phyloP scores from a whole-genome alignment of 2,329 filamentous ascomycete genomes.

The Hymenoscyphus occultus region DNA sequence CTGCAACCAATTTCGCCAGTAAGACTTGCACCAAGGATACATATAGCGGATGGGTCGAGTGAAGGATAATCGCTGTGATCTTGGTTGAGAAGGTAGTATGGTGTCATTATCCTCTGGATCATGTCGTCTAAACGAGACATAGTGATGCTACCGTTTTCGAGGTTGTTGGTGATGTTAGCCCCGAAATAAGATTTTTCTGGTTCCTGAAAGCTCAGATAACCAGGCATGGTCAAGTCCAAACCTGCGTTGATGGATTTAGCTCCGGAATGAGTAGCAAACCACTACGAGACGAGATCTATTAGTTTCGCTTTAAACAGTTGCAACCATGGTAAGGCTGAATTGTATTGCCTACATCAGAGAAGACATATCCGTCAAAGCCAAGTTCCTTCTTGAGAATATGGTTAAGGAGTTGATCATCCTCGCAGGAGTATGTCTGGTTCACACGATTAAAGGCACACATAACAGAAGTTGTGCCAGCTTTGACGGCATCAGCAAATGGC shows the following conservation, averaged over 20 bases:
- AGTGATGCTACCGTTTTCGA: conserved; percentile 53
- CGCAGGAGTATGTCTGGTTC: conserved; percentile 65
- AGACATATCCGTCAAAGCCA: conserved; percentile 79
- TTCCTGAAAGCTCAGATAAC: neutral
- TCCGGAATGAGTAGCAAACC: conserved; percentile 1
- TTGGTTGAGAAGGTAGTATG: conserved; percentile 57
- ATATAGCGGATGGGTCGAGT: conserved; percentile 13
- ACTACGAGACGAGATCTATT: conserved; percentile 36
- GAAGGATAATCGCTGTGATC: conserved; percentile 40
- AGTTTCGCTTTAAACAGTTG: too few species aligned
- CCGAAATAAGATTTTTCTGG: neutral
- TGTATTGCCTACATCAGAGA: conserved; percentile 54
- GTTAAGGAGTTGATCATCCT: conserved; percentile 76
- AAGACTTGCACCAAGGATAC: conserved; percentile 21
- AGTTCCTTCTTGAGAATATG: conserved; percentile 78
- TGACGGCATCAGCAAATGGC: conserved; percentile 82
- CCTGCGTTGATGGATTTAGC: neutral
- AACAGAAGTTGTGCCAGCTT: conserved; percentile 70
- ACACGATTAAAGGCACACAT: conserved; percentile 80
- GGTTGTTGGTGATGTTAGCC: neutral
- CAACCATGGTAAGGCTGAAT: too few species aligned
- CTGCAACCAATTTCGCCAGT: neutral
- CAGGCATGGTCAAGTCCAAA: conserved; percentile 39
- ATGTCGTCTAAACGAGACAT: conserved; percentile 59
- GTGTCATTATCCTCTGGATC: conserved; percentile 60